These are phyloP conservation scores for Didymosphaeria variabile DNA, from an alignment of 2,329 filamentous ascomycete species.

Conservation along the genomic window DNA sequence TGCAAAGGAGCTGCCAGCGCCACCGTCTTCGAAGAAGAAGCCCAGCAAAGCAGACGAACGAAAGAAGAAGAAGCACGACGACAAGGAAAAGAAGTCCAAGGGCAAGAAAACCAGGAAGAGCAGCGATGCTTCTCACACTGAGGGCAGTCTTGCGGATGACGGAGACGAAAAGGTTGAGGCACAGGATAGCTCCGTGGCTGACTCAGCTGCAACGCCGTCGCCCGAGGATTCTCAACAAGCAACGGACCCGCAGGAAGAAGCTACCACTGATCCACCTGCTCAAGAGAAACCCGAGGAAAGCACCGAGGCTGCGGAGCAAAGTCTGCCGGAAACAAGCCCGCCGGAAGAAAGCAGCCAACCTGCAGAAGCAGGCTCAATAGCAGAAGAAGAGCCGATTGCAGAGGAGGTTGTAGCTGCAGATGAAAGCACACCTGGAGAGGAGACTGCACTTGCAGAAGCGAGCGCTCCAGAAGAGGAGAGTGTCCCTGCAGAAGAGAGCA, in stretches of 20 bases:
- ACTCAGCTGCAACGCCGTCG: constrained; percentile 17
- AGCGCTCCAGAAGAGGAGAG: neutral
- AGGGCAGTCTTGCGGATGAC: constrained; percentile 22
- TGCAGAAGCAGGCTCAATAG: neutral
- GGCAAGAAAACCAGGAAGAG: constrained; percentile 30
- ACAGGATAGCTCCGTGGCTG: constrained; percentile 23
- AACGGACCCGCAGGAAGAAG: neutral
- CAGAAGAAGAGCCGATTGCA: neutral
- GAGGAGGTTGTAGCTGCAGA: neutral
- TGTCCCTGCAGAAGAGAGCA: neutral
- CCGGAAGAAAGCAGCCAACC: neutral
- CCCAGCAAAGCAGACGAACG: constrained; percentile 36
- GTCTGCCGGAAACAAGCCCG: constrained; percentile 1
- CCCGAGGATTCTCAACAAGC: constrained; percentile 4
- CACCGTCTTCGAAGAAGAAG: constrained; percentile 32
- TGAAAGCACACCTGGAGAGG: constrained; percentile 1
- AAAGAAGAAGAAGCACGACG: constrained; percentile 37
- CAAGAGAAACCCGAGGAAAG: constrained; percentile 3
- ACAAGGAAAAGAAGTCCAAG: constrained; percentile 33
- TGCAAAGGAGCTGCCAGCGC: constrained; percentile 18
- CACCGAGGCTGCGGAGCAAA: neutral
- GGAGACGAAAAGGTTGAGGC: constrained; percentile 29
- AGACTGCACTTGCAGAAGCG: neutral
- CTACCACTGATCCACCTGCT: neutral
- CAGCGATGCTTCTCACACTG: constrained; percentile 17